Percentiles rank a stretch among this genome's conserved stretches.
Conservation (phyloP, 2,329 filamentous ascomycete genomes). For the Pestalotiopsis sp. region DNA sequence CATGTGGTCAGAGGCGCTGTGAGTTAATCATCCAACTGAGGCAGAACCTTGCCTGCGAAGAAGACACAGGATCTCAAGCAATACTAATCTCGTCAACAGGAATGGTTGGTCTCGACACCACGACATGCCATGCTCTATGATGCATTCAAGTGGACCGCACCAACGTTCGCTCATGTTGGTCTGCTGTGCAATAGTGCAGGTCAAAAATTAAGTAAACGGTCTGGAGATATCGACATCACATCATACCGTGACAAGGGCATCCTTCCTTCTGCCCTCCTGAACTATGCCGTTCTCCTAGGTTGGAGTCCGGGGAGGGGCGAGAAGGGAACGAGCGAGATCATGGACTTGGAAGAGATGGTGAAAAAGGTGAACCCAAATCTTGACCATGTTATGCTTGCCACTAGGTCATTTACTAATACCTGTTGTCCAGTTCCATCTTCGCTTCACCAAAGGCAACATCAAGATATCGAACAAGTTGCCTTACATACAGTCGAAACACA, state of each 20-base stretch:
- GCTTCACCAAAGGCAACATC: constrained; percentile 89
- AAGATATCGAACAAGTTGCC: constrained; percentile 80
- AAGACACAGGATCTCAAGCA: not conserved
- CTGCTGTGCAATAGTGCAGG: constrained; percentile 68
- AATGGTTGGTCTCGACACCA: constrained; percentile 95
- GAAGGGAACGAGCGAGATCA: constrained; percentile 61
- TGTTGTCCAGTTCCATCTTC: constrained; percentile 67
- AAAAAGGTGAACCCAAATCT: constrained; percentile 53
- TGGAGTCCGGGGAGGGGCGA: constrained; percentile 61
- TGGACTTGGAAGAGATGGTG: constrained; percentile 70
- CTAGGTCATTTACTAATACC: not conserved
- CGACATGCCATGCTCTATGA: constrained; percentile 70
- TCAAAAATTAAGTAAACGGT: constrained; percentile 85
- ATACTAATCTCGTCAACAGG: constrained; percentile 42
- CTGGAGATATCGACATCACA: constrained; percentile 52
- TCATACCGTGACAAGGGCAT: constrained; percentile 48
- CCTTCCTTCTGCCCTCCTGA: constrained; percentile 57
- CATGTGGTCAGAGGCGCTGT: constrained; percentile 89
- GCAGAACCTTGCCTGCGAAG: not conserved
- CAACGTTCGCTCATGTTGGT: constrained; percentile 78
- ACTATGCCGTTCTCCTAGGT: constrained; percentile 83
- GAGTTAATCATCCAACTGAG: constrained; percentile 24
- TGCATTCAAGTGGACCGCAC: constrained; percentile 73
- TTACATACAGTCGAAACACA: constrained; percentile 62
- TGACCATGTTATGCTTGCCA: constrained; percentile 12